Conservation (phyloP, 2,329 filamentous ascomycete species). For the Aureobasidium mangrovei region DNA sequence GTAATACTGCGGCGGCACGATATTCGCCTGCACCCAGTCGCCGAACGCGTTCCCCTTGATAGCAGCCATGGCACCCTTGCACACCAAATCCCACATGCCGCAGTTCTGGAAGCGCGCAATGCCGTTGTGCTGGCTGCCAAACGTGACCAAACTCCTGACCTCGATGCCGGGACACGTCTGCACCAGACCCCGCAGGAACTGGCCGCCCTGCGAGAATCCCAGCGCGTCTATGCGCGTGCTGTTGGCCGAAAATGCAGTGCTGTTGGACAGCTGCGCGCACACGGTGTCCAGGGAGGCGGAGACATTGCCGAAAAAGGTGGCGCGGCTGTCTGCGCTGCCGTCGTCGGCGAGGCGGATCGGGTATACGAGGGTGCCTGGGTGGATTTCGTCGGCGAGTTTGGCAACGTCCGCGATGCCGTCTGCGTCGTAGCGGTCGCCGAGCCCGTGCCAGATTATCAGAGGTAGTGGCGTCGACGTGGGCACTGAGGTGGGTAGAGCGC, state of each 20-base stretch:
- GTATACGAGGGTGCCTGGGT: slow-evolving; percentile 81
- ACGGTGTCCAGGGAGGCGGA: slow-evolving; percentile 67
- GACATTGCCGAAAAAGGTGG: slow-evolving; percentile 86
- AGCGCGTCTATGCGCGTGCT: slow-evolving; percentile 61
- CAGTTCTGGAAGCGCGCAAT: slow-evolving; percentile 78
- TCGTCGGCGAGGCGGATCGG: slow-evolving; percentile 63
- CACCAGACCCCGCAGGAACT: slow-evolving; percentile 86
- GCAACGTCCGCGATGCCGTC: slow-evolving; percentile 66
- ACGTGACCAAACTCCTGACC: slow-evolving; percentile 73
- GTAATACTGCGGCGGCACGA: slow-evolving; percentile 95
- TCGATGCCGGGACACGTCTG: slow-evolving; percentile 84
- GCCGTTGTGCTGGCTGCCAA: slow-evolving; percentile 86
- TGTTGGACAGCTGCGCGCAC: slow-evolving; percentile 64
- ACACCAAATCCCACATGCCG: slow-evolving; percentile 63
- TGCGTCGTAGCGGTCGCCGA: slow-evolving; percentile 66
- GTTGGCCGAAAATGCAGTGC: slow-evolving; percentile 56
- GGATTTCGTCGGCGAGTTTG: slow-evolving; percentile 58
- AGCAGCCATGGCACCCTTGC: slow-evolving; percentile 68
- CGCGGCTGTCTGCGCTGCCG: slow-evolving; percentile 61
- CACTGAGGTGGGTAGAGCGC: not conserved
- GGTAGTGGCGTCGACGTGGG: slow-evolving; percentile 53
- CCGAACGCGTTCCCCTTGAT: slow-evolving; percentile 76
- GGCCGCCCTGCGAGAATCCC: slow-evolving; percentile 91
- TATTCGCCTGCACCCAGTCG: slow-evolving; percentile 61
- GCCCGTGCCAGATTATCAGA: slow-evolving; percentile 87